phyloP scores from a whole-genome alignment of 2,329 filamentous ascomycete genomes.

The Emmonsia crescens region DNA sequence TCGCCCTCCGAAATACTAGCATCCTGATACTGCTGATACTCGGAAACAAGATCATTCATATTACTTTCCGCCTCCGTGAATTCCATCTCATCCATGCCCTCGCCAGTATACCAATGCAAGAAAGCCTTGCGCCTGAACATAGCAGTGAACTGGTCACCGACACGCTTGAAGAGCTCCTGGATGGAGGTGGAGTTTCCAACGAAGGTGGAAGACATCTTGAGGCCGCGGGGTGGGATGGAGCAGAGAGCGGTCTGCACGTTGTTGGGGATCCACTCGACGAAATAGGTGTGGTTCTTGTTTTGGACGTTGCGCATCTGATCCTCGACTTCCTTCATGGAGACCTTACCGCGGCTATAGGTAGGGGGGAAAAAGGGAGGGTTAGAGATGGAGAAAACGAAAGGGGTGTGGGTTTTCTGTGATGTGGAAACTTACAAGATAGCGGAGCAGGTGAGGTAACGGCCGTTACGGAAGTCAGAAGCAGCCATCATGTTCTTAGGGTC shows the following conservation, averaged over 20 bases:
- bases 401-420: not conserved
- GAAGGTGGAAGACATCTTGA: slow-evolving; percentile 99
- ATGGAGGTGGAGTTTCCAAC: slow-evolving; percentile 99
- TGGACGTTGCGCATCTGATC: slow-evolving; percentile 99
- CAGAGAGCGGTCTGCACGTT: slow-evolving; percentile 99
- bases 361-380: not conserved
- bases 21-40: slow-evolving; percentile 99
- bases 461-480: slow-evolving; percentile 98
- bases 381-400: not conserved
- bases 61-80: slow-evolving; percentile 99
- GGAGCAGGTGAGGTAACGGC: slow-evolving; percentile 98
- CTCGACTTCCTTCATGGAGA: slow-evolving; percentile 99
- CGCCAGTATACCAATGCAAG: slow-evolving; percentile 99
- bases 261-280: slow-evolving; percentile 99
- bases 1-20: slow-evolving; percentile 94
- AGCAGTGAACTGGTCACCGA: slow-evolving; percentile 98
- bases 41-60: slow-evolving; percentile 99
- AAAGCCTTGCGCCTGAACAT: slow-evolving; percentile 99
- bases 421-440: slow-evolving; percentile 67
- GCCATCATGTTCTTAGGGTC: slow-evolving; percentile 99
- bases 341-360: slow-evolving; percentile 89
- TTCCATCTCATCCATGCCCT: slow-evolving; percentile 99
- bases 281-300: slow-evolving; percentile 99
- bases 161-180: slow-evolving; percentile 99
- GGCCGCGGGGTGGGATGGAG: slow-evolving; percentile 92